These are phyloP conservation scores for Xylaria nigripes DNA, from an alignment of 495 filamentous ascomycete genomes.

Conservation along the genomic window DNA sequence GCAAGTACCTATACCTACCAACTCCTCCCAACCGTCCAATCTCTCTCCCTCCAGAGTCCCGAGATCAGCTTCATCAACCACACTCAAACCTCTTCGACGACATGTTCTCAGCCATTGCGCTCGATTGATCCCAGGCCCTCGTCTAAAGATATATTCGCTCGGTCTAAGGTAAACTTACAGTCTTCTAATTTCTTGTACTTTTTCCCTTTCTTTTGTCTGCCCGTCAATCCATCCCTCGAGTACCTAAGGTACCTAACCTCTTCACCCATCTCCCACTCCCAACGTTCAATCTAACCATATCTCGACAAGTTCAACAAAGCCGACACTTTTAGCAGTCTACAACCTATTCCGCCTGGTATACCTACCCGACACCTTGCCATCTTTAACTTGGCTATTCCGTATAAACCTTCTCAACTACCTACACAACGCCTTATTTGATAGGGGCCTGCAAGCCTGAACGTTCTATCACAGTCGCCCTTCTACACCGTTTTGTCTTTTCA, in stretches of 20 bases:
- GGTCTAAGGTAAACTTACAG: background rate
- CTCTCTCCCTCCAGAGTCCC: background rate
- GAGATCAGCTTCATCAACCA: background rate
- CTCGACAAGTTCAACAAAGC: background rate
- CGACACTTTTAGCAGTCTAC: background rate
- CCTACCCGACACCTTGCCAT: background rate
- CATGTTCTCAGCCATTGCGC: background rate
- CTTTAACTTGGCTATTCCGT: background rate
- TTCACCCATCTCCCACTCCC: background rate
- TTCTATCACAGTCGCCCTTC: too few relatives aligned
- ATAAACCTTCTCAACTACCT: background rate
- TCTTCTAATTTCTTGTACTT: background rate
- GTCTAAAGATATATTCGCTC: background rate
- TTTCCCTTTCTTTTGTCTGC: background rate
- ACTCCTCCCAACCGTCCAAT: background rate
- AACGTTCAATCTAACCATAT: background rate
- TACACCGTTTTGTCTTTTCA: too few relatives aligned
- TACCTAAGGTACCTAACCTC: too few relatives aligned
- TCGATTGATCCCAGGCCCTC: background rate
- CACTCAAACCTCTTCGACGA: background rate
- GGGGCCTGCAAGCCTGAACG: too few relatives aligned
- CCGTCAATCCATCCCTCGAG: background rate
- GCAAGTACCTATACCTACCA: background rate
- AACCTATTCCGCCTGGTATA: background rate
- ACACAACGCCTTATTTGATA: too few relatives aligned